These are phyloP conservation scores for Clohesyomyces aquaticus DNA, from an alignment of 495 filamentous ascomycete species.

Conservation along the genomic window DNA sequence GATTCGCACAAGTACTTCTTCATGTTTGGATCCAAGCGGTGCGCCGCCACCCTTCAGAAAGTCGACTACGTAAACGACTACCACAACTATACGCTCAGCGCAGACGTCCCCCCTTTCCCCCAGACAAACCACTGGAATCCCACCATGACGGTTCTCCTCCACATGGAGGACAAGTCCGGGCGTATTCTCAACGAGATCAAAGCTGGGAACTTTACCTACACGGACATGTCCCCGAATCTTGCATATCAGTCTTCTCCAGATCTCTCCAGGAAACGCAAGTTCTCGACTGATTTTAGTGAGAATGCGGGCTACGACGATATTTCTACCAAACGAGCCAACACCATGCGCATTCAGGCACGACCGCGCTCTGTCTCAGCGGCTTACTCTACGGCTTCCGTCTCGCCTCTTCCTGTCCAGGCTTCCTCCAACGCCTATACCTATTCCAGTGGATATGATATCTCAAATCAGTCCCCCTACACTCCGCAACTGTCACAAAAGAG, in stretches of 20 bases:
- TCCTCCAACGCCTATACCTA: constrained; percentile 38
- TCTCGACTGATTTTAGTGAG: constrained; percentile 55
- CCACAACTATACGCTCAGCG: constrained; percentile 73
- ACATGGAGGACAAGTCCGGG: constrained; percentile 69
- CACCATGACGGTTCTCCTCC: constrained; percentile 71
- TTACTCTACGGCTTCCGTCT: constrained; percentile 41
- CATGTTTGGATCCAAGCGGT: constrained; percentile 74
- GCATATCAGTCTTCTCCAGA: constrained; percentile 40
- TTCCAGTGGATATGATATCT: constrained; percentile 35
- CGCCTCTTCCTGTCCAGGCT: constrained; percentile 40
- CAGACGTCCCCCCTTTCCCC: constrained; percentile 71
- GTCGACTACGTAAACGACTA: constrained; percentile 60
- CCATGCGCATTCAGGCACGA: constrained; percentile 50
- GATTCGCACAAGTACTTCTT: constrained; percentile 63
- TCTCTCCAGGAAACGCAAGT: constrained; percentile 58
- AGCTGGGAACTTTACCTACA: constrained; percentile 78
- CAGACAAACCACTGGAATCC: constrained; percentile 67
- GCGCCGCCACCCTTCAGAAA: constrained; percentile 64
- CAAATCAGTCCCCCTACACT: constrained; percentile 29
- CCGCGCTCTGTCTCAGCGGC: constrained; percentile 46
- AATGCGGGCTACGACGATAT: constrained; percentile 49
- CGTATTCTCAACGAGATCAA: constrained; percentile 64
- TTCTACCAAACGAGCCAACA: constrained; percentile 53
- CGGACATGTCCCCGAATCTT: constrained; percentile 48
- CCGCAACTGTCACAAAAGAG: constrained; percentile 27